Percentiles rank a stretch among this genome's conserved stretches.
These are phyloP conservation scores for Mucor ambiguus DNA, from an alignment of 371 early-diverging fungal species.

Conservation along the genomic window DNA sequence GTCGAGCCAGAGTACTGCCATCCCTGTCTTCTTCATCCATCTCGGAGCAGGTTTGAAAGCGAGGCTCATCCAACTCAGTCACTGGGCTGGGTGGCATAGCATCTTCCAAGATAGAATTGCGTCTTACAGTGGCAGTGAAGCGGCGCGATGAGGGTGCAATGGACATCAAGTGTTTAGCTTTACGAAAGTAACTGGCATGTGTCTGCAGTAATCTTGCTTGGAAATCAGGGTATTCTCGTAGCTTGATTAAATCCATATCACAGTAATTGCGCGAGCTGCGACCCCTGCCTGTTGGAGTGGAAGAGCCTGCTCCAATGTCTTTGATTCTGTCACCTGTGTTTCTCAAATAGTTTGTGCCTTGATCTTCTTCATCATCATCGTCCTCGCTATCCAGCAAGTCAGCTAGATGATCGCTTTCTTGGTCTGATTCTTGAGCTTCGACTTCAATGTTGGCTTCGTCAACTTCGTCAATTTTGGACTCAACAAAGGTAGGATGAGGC, in stretches of 20 bases:
- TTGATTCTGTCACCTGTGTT: conserved; percentile 2
- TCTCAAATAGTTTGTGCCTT: neutral
- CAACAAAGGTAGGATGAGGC: conserved; percentile 36
- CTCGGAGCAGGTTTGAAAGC: conserved; percentile 26
- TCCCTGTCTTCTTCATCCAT: conserved; percentile 16
- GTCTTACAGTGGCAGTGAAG: conserved; percentile 29
- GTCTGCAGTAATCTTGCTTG: conserved; percentile 28
- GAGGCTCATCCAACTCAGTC: conserved; percentile 28
- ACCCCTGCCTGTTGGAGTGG: conserved; percentile 11
- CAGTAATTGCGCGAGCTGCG: neutral
- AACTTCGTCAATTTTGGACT: conserved; percentile 25
- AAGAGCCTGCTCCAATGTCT: conserved; percentile 18
- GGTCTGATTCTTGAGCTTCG: neutral
- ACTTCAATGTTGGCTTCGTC: conserved; percentile 25
- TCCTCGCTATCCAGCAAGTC: conserved; percentile 23
- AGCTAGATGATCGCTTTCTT: conserved; percentile 23
- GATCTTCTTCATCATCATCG: conserved; percentile 11
- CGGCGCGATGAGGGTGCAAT: conserved; percentile 31
- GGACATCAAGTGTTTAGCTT: conserved; percentile 36
- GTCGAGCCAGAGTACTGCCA: conserved; percentile 13
- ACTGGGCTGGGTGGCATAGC: conserved; percentile 26
- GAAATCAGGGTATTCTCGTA: conserved; percentile 41
- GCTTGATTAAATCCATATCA: conserved; percentile 17
- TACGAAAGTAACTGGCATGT: conserved; percentile 40
- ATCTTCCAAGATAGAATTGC: conserved; percentile 44